Conservation (phyloP, 805 yeast species). For the Nakazawaea laoshanensis region DNA sequence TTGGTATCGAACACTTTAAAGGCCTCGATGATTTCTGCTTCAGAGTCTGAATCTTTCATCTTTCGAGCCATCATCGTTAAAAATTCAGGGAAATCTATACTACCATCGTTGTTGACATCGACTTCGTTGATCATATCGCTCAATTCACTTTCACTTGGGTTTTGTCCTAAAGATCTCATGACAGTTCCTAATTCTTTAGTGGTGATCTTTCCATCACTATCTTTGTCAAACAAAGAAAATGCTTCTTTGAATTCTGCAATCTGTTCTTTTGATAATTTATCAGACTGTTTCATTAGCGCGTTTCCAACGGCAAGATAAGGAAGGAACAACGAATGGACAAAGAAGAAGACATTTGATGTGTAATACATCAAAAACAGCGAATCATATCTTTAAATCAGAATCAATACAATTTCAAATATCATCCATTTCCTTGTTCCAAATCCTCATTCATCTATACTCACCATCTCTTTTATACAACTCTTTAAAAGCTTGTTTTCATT, state of each 20-base stretch:
- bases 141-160: conserved; percentile 93
- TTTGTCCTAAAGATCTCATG: conserved; percentile 98
- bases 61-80: conserved; percentile 85
- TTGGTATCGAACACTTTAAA: conserved; percentile 95
- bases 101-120: conserved; percentile 90
- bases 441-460: too few species aligned
- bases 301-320: too few species aligned
- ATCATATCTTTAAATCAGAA: too few species aligned
- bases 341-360: too few species aligned
- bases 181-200: conserved; percentile 95
- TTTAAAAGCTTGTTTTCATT: too few species aligned
- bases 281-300: conserved; percentile 39
- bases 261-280: conserved; percentile 90
- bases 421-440: too few species aligned
- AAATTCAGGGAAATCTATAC: conserved; percentile 75
- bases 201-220: conserved; percentile 94
- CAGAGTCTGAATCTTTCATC: conserved; percentile 93
- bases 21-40: conserved; percentile 95
- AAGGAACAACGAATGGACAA: too few species aligned
- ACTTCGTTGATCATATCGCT: conserved; percentile 97
- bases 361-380: too few species aligned
- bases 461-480: too few species aligned
- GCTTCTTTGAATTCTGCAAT: conserved; percentile 97
- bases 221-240: conserved; percentile 92
- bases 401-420: too few species aligned